Evolutionary conservation across 257 asterid genomes (phyloP).

Genomic region (Fraxinus quadrangulata): DNA sequence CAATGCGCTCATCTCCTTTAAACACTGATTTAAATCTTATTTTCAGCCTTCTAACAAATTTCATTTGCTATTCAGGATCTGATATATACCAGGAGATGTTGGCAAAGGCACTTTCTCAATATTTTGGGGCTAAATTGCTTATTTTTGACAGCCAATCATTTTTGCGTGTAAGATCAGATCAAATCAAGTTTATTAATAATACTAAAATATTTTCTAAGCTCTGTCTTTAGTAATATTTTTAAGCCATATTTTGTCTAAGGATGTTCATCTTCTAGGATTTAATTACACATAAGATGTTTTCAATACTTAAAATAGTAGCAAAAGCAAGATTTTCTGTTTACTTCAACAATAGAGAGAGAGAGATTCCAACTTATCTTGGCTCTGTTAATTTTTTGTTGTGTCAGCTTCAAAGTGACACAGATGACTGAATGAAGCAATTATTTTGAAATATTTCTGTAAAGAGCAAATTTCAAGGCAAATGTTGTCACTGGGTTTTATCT

Average conservation of each 20-base stretch:
- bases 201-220: slow-evolving; percentile 2
- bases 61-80: slow-evolving; percentile 61
- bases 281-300: slow-evolving; percentile 15
- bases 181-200: not conserved
- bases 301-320: not conserved
- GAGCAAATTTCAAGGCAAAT: not conserved
- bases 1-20: slow-evolving; percentile 8
- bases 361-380: slow-evolving; percentile 3
- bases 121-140: slow-evolving; percentile 84
- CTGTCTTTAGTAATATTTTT: not conserved
- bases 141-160: slow-evolving; percentile 69
- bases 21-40: slow-evolving; percentile 19
- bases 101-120: slow-evolving; percentile 83
- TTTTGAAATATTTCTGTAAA: not conserved
- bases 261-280: slow-evolving; percentile 5
- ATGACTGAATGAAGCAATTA: not conserved
- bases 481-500: slow-evolving; percentile 5
- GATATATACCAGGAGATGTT: slow-evolving; percentile 91
- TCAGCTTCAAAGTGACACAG: not conserved
- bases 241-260: not conserved
- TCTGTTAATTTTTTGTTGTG: not conserved
- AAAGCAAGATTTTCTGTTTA: slow-evolving; percentile 16
- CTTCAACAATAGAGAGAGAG: slow-evolving; percentile 8
- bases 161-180: slow-evolving; percentile 61
- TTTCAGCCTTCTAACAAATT: slow-evolving; percentile 20